phyloP scores from a whole-genome alignment of 2,329 filamentous ascomycete genomes.

The Fusarium humuli region DNA sequence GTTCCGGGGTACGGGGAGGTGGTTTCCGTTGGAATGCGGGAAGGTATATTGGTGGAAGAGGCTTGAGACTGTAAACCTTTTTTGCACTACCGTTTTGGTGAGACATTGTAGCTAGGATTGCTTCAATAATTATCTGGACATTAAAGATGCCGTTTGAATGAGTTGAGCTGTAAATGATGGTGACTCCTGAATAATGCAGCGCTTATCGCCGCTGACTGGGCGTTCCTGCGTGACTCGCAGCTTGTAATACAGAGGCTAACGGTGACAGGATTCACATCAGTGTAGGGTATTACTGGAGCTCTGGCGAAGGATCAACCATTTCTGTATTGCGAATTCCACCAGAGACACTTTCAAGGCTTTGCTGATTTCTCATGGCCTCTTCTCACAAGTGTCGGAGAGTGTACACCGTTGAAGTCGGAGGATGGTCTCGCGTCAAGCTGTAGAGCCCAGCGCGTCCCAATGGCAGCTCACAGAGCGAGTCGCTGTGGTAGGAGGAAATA shows the following conservation, averaged over 20 bases:
- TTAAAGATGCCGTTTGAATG: too few relatives aligned
- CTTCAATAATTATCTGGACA: too few relatives aligned
- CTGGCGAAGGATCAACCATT: fast-evolving
- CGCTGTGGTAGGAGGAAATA: neutral
- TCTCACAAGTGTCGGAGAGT: neutral
- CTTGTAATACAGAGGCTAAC: neutral
- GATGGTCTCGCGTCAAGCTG: neutral
- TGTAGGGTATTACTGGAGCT: neutral
- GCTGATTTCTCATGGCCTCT: fast-evolving
- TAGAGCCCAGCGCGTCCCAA: neutral
- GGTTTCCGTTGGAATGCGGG: neutral
- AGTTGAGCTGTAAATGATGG: fast-evolving
- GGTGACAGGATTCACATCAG: neutral
- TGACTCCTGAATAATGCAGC: fast-evolving
- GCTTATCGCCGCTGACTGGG: neutral
- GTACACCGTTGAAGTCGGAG: too few relatives aligned
- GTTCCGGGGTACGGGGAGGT: neutral
- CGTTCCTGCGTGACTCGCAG: neutral
- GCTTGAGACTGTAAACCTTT: neutral
- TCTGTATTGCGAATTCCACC: neutral
- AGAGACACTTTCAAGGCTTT: neutral
- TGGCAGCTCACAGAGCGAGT: fast-evolving
- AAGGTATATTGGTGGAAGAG: too few relatives aligned
- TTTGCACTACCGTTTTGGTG: neutral
- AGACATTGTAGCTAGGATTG: neutral